Base-by-base conservation (phyloP, 73 alveolate genomes). In the Effrenium voratum region DNA sequence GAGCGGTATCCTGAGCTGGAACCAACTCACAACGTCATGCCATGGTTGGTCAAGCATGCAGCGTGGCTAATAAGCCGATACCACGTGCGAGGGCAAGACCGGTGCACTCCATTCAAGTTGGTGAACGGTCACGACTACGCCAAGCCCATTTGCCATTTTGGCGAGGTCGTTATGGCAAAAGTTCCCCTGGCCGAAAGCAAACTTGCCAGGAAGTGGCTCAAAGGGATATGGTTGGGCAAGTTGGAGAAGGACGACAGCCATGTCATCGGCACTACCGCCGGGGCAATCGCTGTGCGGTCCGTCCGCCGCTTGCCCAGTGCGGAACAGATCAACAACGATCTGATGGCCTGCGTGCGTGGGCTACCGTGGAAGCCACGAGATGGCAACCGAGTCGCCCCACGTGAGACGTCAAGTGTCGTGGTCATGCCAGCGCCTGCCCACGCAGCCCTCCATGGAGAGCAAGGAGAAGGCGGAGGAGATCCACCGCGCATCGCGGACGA, bases 141-240 rank as follows among this genome's bases (percentile, higher is more conserved):
- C 36, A n/a, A 73, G 46, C 52, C 84, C 6, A 15, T 73, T n/a
- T n/a, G 46, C 2, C 30, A 32, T 3, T 13, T 73, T 15, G 84
- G 84, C 6, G 84, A 72, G 26, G 47, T 72, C 6, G 84, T 68
- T 22, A 1, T 68, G 45, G 80, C 44, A 68, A 68, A 68, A 50
- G 12, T 38, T 50, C 84, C 84, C n/a, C n/a, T 40, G 50, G n/a
- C 84, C 19, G 36, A 73, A 12, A 38, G 50, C 84, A 73, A 73
- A 38, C 55, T 40, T 19, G 32, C 16, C 46, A 12, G 84, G 38
- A 41, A 66, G 66, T 77, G 88, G 88, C 45, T 77, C 43, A 77
- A 77, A 77, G 88, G 88, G 10, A 24, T 77, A 6, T 77, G 88
- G 88, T 26, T 22, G 41, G 88, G 88, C 38, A 77, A 77, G 66